Evolutionary conservation across 2,329 filamentous ascomycete species (phyloP), one percentile per base, ranked within the genome.

Genomic region (Monosporascus sp.): DNA sequence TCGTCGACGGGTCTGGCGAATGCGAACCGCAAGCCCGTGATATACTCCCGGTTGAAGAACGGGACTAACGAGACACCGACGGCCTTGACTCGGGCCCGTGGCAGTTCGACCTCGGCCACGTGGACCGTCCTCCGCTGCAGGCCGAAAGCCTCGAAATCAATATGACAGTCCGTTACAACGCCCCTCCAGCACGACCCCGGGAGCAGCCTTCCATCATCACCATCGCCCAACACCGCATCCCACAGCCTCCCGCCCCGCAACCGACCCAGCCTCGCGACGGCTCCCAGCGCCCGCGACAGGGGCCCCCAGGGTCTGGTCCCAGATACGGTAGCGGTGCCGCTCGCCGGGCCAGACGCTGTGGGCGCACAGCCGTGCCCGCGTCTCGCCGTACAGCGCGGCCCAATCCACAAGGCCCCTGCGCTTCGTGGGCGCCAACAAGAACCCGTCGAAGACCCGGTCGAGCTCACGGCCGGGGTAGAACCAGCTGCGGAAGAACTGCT

Each of bases 391-490:
- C 24, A 65, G 51, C 25, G 48, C 41, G 20, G 48, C 46, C 60
- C 60, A 65, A 51, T 63, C 59, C 15, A 60, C 15, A 9, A 3
- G 52, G n/a, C 56, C 49, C 9, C 41, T 47, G 31, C 47, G 53
- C 2, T 60, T 54, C 8, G 36, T 17, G 5, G 48, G 46, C 3
- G 47, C 20, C 2, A 60, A 57, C 24, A 63, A 24, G 27, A 65
- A 63, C 9, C 46, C 57, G 48, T 65, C 62, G 20, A 65, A 65
- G 20, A 59, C 51, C n/a, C 49, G 47, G 22, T 56, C 59, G 24
- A 65, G 51, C 46, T 64, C 59, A 14, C 51, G 57, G 5, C 52
- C 56, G 15, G 59, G 56, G 58, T 56, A 65, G 50, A 65, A 65
- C 18, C 61, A 56, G 38, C 59, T 62, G 31, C 52, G 55, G 46